phyloP scores from a whole-genome alignment of 73 alveolate species.

The Paramecium pentaurelia region DNA sequence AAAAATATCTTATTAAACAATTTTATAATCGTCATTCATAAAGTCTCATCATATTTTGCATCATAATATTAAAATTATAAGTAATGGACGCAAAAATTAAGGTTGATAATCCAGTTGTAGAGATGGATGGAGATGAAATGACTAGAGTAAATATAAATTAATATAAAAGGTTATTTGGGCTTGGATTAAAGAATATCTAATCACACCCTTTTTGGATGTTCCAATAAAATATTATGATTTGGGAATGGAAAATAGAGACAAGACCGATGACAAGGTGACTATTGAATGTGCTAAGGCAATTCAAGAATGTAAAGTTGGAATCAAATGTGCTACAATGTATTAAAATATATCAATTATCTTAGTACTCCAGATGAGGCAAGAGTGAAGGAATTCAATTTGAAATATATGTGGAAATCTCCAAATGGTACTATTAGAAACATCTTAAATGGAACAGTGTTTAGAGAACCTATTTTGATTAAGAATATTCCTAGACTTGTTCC shows the following conservation, averaged over 20 bases:
- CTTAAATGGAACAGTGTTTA: conserved; percentile 83
- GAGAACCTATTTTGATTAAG: conserved; percentile 84
- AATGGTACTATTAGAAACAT: conserved; percentile 87
- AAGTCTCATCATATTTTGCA: background rate
- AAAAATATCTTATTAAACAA: background rate
- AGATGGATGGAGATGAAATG: conserved; percentile 84
- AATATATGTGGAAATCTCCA: conserved; percentile 86
- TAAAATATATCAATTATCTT: background rate
- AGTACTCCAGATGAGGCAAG: conserved; percentile 86
- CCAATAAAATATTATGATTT: conserved; percentile 84
- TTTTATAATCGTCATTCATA: background rate
- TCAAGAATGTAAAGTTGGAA: conserved; percentile 79
- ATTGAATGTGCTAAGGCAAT: conserved; percentile 86
- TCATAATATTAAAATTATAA: background rate
- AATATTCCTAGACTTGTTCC: conserved; percentile 87
- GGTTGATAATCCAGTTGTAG: conserved; percentile 79
- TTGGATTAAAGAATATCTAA: conserved; percentile 70
- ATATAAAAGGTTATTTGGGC: conserved; percentile 65
- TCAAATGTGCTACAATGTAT: conserved; percentile 88
- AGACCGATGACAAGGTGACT: conserved; percentile 83
- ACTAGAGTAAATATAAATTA: conserved; percentile 23
- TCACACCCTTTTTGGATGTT: conserved; percentile 79
- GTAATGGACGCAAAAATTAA: conserved; percentile 61
- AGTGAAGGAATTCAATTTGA: conserved; percentile 77
- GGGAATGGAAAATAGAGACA: conserved; percentile 83